Evolutionary conservation across 139 green algal species (phyloP), one percentile per base, ranked within the genome.

Genomic region (Gonium pectorale): DNA sequence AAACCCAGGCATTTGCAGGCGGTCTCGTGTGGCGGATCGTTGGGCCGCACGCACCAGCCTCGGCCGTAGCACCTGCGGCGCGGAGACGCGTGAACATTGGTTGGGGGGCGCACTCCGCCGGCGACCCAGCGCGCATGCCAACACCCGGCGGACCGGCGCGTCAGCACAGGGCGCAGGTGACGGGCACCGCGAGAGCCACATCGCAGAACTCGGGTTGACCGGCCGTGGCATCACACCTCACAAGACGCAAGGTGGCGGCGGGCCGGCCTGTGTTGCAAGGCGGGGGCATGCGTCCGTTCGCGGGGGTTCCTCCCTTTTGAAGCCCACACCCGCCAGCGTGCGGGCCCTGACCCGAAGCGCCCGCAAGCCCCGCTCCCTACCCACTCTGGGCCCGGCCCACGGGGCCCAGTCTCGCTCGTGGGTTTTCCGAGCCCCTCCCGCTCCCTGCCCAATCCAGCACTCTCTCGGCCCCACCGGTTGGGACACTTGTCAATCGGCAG

Each of bases 1-100:
- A 84, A 89, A 2, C 79, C 62, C 33, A 83, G 60, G 66, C 85
- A 89, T 2, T 38, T 35, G 79, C 85, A 89, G 5, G 51, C 0
- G 49, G 51, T 43, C 40, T 22, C 31, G 15, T 33, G n/a, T 33
- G 37, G 26, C 52, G 1, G 35, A 11, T 6, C 43, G 1, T 0
- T 21, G 29, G 5, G 22, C 43, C 24, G 52, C 26, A 62, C 54
- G 64, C 86, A 89, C 38, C 79, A 84, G 8, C 86, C 86, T 0
- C 79, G 38, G 5, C 44, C 29, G 13, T 38, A 54, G 35, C 86
- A 89, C 22, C 60, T 66, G 37, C 26, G 17, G 62, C n/a, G 56
- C 27, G 19, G 17, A 22, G 37, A n/a, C n/a, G n/a, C n/a, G n/a
- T n/a, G n/a, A n/a, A n/a, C n/a, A n/a, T n/a, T n/a, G n/a, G n/a